Evolutionary conservation across 2,329 filamentous ascomycete species (phyloP), one percentile per base, ranked within the genome.

Genomic region (Tolypocladium amazonense): DNA sequence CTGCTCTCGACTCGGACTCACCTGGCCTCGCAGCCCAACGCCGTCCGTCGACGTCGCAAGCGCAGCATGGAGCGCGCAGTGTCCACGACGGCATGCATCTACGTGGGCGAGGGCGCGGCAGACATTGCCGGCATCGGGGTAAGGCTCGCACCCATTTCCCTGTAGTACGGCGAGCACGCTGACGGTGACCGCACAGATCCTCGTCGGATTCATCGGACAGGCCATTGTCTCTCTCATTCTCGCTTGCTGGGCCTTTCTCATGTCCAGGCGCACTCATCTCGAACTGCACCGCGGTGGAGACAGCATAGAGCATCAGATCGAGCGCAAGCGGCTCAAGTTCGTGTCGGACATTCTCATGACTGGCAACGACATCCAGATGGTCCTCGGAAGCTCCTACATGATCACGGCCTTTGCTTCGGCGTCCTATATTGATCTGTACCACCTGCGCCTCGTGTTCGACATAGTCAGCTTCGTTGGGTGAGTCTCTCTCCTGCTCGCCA

Each of bases 261-360:
- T 71, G 56, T 70, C 70, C 12, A 66, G 65, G 20, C 63, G 65
- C 45, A 67, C 67, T 52, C 64, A 63, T 23, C 65, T 73, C 39
- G 65, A 70, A 43, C 56, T 61, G 63, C 41, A 59, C 62, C 66
- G 68, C 53, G 62, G 66, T 11, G 66, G 70, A 30, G 70, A 65
- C 43, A 70, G 65, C 25, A 52, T 65, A 15, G 66, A 68, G 59
- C 65, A 64, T 58, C 64, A 58, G 25, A 65, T 69, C 54, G 67
- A 70, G 61, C 65, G 64, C 59, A 71, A 70, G 62, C 67, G 70
- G 23, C 62, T 73, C 27, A 64, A 69, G 35, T 68, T 70, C 39
- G 66, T 72, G 33, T 68, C 68, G 1, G 66, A 68, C 27, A 71
- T 72, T n/a, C 65, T 73, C 37, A 72, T 72, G 69, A 62, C 69